A percentile compares a stretch with the other conserved stretches of the same genome.
Evolutionary conservation across 2,329 filamentous ascomycete species (phyloP).

Genomic region (Calonectria leucothoes): DNA sequence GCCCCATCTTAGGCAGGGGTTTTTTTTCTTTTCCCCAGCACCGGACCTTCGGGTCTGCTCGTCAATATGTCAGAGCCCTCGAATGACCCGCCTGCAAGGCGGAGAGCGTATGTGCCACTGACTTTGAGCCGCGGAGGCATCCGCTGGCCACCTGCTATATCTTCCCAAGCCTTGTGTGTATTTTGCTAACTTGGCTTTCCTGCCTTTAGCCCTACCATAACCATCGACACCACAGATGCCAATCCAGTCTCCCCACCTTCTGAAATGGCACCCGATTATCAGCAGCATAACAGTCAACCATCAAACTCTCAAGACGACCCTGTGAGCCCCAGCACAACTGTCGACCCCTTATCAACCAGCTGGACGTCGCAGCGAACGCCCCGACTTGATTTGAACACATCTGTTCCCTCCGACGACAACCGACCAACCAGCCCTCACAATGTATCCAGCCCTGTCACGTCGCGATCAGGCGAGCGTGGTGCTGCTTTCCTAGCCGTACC

Average conservation of each 20-base stretch:
- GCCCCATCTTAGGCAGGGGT: conserved; percentile 1
- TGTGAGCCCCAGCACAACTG: conserved; percentile 53
- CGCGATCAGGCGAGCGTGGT: conserved; percentile 58
- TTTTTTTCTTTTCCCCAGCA: conserved; percentile 21
- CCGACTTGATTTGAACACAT: conserved; percentile 59
- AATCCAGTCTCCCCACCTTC: conserved; percentile 41
- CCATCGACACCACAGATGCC: conserved; percentile 63
- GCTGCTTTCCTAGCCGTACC: conserved; percentile 75
- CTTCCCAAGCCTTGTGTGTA: conserved; percentile 16
- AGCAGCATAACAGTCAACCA: conserved; percentile 45
- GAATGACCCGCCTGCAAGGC: conserved; percentile 37
- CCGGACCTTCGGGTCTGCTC: conserved; percentile 19
- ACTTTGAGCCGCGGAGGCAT: conserved; percentile 16
- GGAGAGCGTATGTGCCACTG: conserved; percentile 39
- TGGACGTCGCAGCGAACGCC: conserved; percentile 37
- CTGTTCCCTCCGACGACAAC: conserved; percentile 74
- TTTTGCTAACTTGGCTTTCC: conserved; percentile 28
- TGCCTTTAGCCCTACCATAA: conserved; percentile 61
- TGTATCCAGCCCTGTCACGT: conserved; percentile 69
- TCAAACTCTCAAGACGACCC: conserved; percentile 52
- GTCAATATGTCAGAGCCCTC: conserved; percentile 35
- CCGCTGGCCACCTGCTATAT: conserved; percentile 5
- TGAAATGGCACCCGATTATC: conserved; percentile 44
- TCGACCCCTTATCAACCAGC: conserved; percentile 45
- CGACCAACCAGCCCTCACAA: conserved; percentile 80